Evolutionary conservation across 768 basidiomycete genomes (phyloP), one percentile per base, ranked within the genome.

Genomic region (Leccinum disarticulatum): DNA sequence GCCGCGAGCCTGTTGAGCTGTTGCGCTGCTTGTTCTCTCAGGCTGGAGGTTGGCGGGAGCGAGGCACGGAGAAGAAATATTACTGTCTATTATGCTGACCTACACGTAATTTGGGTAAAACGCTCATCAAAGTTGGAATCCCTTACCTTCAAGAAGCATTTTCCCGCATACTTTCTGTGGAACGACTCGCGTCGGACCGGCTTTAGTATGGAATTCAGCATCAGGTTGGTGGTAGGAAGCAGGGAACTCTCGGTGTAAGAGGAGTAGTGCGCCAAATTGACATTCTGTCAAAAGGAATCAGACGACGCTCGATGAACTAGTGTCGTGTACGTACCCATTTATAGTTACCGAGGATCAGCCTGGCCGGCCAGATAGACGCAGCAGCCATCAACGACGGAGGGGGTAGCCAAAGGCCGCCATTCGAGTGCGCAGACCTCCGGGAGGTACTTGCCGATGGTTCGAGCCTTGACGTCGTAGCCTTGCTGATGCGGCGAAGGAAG

Each of bases 391-490:
- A 68, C 28, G 90, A 93, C 3, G 95, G 91, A n/a, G 9, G 87
- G 82, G 6, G 84, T 83, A 2, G 80, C 79, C 49, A 98, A 77
- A 61, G 97, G 77, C n/a, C 83, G 78, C 79, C 87, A 85, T 64
- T 98, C 94, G 19, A 97, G 78, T 54, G 85, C 83, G 13, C 85
- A 83, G 52, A 97, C 90, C 77, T 97, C 95, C 55, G 95, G 77
- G 54, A 97, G 80, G 74, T 93, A 98, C 73, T 98, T 97, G 36
- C 87, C 93, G 19, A 97, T 81, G 4, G 94, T 95, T 58, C 95
- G 78, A 15, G 87, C 87, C 65, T 92, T 85, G 31, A 90, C 82
- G 65, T 95, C 90, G 73, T 93, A 96, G 57, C 95, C 76, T 97
- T 98, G 77, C 91, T 93, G 57, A 92, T 87, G 35, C 95, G 81